These are phyloP conservation scores for Zasmidium citrigriseum DNA, from an alignment of 2,329 filamentous ascomycete genomes.

Conservation along the genomic window DNA sequence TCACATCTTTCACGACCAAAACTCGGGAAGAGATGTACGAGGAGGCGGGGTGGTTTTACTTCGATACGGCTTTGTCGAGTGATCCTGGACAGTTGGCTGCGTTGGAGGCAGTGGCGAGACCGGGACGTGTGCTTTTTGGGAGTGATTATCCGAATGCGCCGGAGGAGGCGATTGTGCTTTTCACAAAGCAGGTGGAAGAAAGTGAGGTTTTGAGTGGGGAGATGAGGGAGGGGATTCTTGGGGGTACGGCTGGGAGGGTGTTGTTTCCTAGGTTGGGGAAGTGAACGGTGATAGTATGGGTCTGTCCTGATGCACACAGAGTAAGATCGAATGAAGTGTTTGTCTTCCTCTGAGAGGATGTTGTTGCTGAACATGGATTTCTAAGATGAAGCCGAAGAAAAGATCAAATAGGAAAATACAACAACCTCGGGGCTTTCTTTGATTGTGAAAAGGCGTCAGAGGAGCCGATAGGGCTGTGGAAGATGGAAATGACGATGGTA, in stretches of 20 bases:
- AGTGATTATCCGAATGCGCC: slow-evolving; percentile 4
- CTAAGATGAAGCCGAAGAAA: too few relatives aligned
- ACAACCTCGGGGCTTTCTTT: too few relatives aligned
- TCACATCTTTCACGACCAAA: not conserved
- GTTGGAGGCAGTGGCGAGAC: not conserved
- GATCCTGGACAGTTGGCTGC: not conserved
- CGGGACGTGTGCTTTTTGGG: slow-evolving; percentile 1
- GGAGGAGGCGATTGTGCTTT: not conserved
- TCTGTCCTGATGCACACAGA: not conserved
- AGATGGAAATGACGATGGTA: not conserved
- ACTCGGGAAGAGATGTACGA: slow-evolving; percentile 1
- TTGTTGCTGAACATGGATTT: too few relatives aligned
- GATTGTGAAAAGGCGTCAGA: too few relatives aligned
- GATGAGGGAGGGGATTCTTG: not conserved
- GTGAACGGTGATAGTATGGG: not conserved
- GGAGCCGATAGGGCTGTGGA: not conserved
- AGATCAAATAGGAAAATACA: too few relatives aligned
- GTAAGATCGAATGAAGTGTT: too few relatives aligned
- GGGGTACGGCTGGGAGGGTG: not conserved
- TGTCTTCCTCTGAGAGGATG: too few relatives aligned
- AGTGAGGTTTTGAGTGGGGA: not conserved
- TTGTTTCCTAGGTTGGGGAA: not conserved
- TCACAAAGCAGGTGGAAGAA: not conserved
- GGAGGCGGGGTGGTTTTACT: not conserved
- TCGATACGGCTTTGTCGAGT: not conserved